These are phyloP conservation scores for Alternaria solani DNA, from an alignment of 2,329 filamentous ascomycete genomes.

Conservation along the genomic window DNA sequence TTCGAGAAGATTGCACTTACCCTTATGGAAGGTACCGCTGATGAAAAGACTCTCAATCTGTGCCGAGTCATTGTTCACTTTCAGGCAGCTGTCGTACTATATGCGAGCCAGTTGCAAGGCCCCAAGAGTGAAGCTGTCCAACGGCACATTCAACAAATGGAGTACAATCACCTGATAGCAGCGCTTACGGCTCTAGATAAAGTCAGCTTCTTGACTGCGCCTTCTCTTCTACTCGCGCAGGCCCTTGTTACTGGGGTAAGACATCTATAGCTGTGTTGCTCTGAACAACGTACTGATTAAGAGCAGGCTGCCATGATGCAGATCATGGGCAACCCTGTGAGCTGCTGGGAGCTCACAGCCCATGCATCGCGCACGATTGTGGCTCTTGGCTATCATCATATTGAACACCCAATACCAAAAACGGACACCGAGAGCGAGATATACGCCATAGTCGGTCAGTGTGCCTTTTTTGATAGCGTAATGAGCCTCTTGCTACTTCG, in stretches of 20 bases:
- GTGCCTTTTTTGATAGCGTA: constrained; percentile 42
- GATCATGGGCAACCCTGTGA: constrained; percentile 44
- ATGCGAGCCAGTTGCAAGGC: constrained; percentile 34
- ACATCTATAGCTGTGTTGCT: background rate
- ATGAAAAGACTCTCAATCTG: constrained; percentile 39
- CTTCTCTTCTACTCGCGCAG: constrained; percentile 41
- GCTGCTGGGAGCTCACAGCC: constrained; percentile 43
- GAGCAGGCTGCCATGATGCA: constrained; percentile 44
- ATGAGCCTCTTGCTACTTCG: constrained; percentile 44
- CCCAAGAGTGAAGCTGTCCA: constrained; percentile 34
- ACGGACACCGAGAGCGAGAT: constrained; percentile 38
- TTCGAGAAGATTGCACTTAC: constrained; percentile 41
- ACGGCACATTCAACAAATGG: constrained; percentile 37
- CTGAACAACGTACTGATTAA: background rate
- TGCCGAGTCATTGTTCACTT: constrained; percentile 46
- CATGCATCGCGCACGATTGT: constrained; percentile 44
- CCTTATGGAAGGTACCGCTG: constrained; percentile 38
- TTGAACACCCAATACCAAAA: constrained; percentile 23
- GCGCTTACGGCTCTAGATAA: constrained; percentile 41
- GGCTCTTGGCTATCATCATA: constrained; percentile 42
- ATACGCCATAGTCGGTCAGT: constrained; percentile 39
- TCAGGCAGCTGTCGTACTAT: constrained; percentile 37
- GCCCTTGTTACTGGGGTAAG: constrained; percentile 43
- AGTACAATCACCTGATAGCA: constrained; percentile 40
- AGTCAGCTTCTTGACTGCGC: constrained; percentile 38